These are phyloP conservation scores for Malassezia psittaci DNA, from an alignment of 1,284 basidiomycete genomes.

Conservation along the genomic window DNA sequence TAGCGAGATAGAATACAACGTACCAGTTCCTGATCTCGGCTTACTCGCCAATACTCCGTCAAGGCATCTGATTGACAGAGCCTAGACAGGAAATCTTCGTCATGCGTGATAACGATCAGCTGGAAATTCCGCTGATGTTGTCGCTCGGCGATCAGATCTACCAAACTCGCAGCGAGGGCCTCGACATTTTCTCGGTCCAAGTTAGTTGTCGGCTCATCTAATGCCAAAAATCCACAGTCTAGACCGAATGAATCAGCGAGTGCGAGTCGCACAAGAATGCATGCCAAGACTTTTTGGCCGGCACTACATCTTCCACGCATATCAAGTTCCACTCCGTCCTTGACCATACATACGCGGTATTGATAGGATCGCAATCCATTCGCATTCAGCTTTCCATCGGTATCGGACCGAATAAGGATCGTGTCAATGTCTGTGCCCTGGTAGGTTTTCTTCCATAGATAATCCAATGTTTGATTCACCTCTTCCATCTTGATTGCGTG, in stretches of 20 bases:
- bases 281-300: conserved; percentile 96
- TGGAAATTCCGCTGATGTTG: conserved; percentile 78
- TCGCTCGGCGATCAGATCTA: conserved; percentile 55
- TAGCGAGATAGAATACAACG: conserved; percentile 7
- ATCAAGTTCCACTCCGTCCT: conserved; percentile 97
- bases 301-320: conserved; percentile 98
- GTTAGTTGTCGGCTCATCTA: conserved; percentile 97
- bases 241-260: conserved; percentile 93
- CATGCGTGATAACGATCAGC: conserved; percentile 70
- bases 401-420: conserved; percentile 87
- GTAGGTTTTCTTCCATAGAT: conserved; percentile 94
- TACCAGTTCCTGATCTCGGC: conserved; percentile 31
- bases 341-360: conserved; percentile 91
- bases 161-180: conserved; percentile 76
- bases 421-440: conserved; percentile 98
- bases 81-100: conserved; percentile 40
- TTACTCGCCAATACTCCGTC: conserved; percentile 43
- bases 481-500: conserved; percentile 99
- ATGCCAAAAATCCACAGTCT: conserved; percentile 90
- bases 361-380: conserved; percentile 65
- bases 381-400: conserved; percentile 58
- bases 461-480: conserved; percentile 71
- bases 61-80: conserved; percentile 36
- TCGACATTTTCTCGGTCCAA: conserved; percentile 93
- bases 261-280: conserved; percentile 97